Base-by-base conservation (phyloP, 352 stramenopile species). In the Pythium chondricola region DNA sequence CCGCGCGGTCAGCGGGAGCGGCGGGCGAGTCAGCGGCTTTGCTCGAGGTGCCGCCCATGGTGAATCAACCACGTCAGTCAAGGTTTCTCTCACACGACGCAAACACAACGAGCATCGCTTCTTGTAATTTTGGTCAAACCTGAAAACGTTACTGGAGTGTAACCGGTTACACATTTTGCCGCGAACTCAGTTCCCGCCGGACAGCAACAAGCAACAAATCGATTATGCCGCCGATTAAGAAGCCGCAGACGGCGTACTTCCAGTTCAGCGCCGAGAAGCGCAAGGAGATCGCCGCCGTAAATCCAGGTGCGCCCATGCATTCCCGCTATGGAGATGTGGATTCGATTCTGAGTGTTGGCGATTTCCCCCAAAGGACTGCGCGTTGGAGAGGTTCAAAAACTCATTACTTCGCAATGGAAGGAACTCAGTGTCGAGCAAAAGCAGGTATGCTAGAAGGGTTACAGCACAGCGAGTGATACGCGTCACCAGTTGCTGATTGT, bases 381-480 rank as follows among this genome's bases (percentile, higher is more conserved):
- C 46, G 69, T 94, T 37, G 78, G 80, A 7, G 71, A 86, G 13
- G 74, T 97, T 17, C 85, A 96, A 42, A 96, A 96, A 63, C 58
- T 90, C 16, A 84, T 97, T 25, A 96, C 92, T 25, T 65, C 69
- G 36, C 75, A 91, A 38, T 98, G 95, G 95, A 88, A 87, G 14
- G 72, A 70, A 36, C 68, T 98, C 17, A 65, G 60, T 6, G 56
- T 74, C 3, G 74, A 96, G 20, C 69, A 97, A 48, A 95, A 95
- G 36, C 72, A 95, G 45, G 69, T 89, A 11, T 24, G 47, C n/a
- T n/a, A n/a, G n/a, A n/a, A n/a, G n/a, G n/a, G n/a, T n/a, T n/a
- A n/a, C n/a, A n/a, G n/a, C n/a, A n/a, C n/a, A n/a, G n/a, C n/a
- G n/a, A n/a, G n/a, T n/a, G n/a, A n/a, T n/a, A n/a, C n/a, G n/a